Evolutionary conservation across 371 early-diverging fungal species (phyloP).

Genomic region (Circinella umbellata): DNA sequence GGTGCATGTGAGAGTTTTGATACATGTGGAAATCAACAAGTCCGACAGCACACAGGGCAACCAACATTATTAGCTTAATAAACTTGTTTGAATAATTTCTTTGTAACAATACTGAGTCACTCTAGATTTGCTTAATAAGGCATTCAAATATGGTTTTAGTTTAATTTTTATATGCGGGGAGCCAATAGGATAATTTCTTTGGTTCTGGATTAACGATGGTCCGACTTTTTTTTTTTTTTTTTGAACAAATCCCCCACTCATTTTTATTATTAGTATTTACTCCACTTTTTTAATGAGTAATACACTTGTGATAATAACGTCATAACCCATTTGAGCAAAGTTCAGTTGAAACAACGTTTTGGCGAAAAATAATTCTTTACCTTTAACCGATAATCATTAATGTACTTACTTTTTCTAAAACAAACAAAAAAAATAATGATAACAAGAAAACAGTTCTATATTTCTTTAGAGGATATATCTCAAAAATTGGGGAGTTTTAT

Average conservation of each 20-base stretch:
- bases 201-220: background rate
- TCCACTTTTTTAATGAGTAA: constrained; percentile 6
- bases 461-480: background rate
- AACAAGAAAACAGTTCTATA: too few relatives aligned
- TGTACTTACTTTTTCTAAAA: background rate
- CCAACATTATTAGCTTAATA: too few relatives aligned
- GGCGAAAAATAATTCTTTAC: background rate
- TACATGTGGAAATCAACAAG: constrained; percentile 7
- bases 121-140: background rate
- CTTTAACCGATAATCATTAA: background rate
- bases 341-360: background rate
- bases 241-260: background rate
- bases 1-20: background rate
- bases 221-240: background rate
- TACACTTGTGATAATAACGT: background rate
- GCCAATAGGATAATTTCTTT: constrained; percentile 9
- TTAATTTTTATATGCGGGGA: background rate
- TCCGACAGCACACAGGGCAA: background rate
- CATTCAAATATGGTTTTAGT: background rate
- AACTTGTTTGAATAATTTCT: background rate
- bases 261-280: background rate
- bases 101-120: background rate
- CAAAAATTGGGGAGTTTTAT: constrained; percentile 8
- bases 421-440: too few relatives aligned
- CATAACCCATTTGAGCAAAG: too few relatives aligned